Evolutionary conservation across 352 stramenopile species (phyloP), one percentile per base, ranked within the genome.

Genomic region (Pythium chondricola): DNA sequence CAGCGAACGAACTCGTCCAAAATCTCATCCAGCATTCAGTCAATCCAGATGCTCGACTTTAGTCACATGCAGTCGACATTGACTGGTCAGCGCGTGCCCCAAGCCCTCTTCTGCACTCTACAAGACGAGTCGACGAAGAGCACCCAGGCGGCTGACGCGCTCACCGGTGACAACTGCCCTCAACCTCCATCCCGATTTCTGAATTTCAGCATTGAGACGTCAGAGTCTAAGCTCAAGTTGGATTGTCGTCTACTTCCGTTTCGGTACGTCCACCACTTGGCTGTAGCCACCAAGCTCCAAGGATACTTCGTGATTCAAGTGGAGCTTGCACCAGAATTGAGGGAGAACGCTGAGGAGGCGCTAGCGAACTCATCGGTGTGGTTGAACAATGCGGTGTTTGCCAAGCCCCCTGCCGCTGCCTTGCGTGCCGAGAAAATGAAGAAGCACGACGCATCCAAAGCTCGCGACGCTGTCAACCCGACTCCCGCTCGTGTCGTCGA

Each of bases 181-280:
- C n/a, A n/a, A n/a, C n/a, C n/a, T n/a, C n/a, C n/a, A n/a, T n/a
- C n/a, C n/a, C n/a, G n/a, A n/a, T 63, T 68, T 36, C 33, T 89
- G 4, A 56, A 79, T 22, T 46, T 89, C 14, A 73, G 49, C 7
- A 80, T 89, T 10, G 74, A 89, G 35, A 70, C 67, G 0, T 73
- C 71, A 0, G 69, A 89, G 35, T 60, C 50, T 2, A 78, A 68
- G 27, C 72, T 89, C 30, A 66, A 71, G 29, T 43, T 89, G 2
- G 65, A 67, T 26, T 89, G 78, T 47, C 52, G 24, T 0, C 71
- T 87, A 33, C 68, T 80, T 45, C 65, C 71, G 6, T 89, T 89
- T 42, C 56, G 73, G 22, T 88, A 85, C 41, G 83, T 88, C 25
- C 74, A 89, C 47, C 83, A 88, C 30, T 37, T 89, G 16, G 74